Evolutionary conservation across 257 asterid genomes (phyloP).

Genomic region (Solanum tarijense): DNA sequence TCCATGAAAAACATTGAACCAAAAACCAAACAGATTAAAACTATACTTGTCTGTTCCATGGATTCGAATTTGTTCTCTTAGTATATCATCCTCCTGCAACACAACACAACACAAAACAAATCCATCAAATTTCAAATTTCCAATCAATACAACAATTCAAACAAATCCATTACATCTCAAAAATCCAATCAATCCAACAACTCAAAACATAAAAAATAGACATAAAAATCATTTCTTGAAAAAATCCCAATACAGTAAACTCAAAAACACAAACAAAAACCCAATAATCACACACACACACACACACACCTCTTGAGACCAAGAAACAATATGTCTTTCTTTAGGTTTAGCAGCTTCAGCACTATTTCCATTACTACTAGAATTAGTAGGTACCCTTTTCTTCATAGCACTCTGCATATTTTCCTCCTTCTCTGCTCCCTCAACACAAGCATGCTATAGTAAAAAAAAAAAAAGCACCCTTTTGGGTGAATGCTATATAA

Average conservation of each 20-base stretch:
- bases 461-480: constrained; percentile 25
- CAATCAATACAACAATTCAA: neutral
- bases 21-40: constrained; percentile 7
- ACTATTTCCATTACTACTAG: neutral
- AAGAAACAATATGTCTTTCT: constrained; percentile 92
- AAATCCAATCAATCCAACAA: constrained; percentile 4
- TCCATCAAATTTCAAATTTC: neutral
- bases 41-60: constrained; percentile 87
- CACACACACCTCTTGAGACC: constrained; percentile 95
- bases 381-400: constrained; percentile 27
- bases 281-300: constrained; percentile 5
- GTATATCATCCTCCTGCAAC: constrained; percentile 87
- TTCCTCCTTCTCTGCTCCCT: constrained; percentile 30
- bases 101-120: constrained; percentile 3
- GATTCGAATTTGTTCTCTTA: constrained; percentile 79
- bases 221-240: neutral
- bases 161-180: neutral
- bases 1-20: neutral
- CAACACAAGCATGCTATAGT: constrained; percentile 63
- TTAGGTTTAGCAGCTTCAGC: constrained; percentile 55
- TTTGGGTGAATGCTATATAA: constrained; percentile 29
- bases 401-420: constrained; percentile 52
- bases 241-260: neutral
- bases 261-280: neutral
- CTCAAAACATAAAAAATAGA: neutral